Conservation (phyloP, 768 basidiomycete genomes). For the Boletus subparvulus region DNA sequence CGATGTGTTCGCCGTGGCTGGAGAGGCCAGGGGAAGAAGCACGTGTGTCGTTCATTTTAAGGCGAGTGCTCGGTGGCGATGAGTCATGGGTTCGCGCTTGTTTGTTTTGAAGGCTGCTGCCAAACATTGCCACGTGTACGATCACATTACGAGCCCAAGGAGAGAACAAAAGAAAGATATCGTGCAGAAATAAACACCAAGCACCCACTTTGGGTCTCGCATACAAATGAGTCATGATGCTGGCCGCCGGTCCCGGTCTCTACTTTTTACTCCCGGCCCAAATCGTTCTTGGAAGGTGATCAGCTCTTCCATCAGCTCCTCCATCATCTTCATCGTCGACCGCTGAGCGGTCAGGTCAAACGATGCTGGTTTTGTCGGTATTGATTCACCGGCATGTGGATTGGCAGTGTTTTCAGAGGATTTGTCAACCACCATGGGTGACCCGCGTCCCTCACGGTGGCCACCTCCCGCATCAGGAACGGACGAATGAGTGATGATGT, state of each 20-base stretch:
- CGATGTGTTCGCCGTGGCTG: constrained; percentile 20
- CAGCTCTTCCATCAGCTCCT: constrained; percentile 86
- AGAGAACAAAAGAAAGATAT: constrained; percentile 10
- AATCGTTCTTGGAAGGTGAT: constrained; percentile 87
- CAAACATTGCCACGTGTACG: constrained; percentile 29
- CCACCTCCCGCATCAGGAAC: constrained; percentile 13
- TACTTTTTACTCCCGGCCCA: constrained; percentile 53
- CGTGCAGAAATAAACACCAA: constrained; percentile 13
- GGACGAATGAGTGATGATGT: constrained; percentile 4
- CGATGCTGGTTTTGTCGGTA: constrained; percentile 3
- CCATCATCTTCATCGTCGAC: constrained; percentile 80
- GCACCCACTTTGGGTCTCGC: neutral
- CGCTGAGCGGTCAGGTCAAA: constrained; percentile 18
- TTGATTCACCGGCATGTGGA: constrained; percentile 12
- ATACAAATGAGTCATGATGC: constrained; percentile 29
- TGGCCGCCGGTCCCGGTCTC: constrained; percentile 53
- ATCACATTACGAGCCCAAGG: neutral
- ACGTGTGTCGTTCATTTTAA: constrained; percentile 11
- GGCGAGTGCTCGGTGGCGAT: neutral
- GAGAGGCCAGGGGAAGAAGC: constrained; percentile 15
- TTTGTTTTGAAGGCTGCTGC: constrained; percentile 27
- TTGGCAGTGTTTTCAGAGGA: constrained; percentile 13
- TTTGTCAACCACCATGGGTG: constrained; percentile 38
- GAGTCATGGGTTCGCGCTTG: constrained; percentile 6
- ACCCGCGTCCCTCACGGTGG: constrained; percentile 15